phyloP scores from a whole-genome alignment of 2,329 filamentous ascomycete genomes.

The Sporothrix brasiliensis region DNA sequence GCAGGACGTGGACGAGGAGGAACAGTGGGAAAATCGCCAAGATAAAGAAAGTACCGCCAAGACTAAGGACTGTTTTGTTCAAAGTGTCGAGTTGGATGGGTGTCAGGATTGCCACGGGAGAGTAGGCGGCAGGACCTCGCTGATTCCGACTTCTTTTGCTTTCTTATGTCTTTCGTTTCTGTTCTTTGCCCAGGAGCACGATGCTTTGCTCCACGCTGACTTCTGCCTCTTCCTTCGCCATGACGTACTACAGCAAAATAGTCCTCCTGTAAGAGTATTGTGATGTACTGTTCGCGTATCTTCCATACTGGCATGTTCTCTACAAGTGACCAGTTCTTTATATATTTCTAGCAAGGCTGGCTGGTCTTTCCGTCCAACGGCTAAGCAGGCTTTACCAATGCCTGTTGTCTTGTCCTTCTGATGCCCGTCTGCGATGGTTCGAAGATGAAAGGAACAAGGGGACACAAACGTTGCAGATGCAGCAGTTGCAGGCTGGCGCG shows the following conservation, averaged over 20 bases:
- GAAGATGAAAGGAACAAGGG: neutral
- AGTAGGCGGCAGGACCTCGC: conserved; percentile 9
- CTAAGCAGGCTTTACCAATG: neutral
- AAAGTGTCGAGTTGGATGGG: neutral
- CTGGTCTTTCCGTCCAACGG: neutral
- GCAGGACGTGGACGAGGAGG: neutral
- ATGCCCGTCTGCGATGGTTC: neutral
- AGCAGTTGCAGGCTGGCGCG: neutral
- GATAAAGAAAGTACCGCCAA: conserved; percentile 22
- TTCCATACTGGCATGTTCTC: neutral
- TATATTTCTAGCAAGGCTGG: neutral
- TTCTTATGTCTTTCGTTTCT: neutral
- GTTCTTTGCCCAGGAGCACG: no score
- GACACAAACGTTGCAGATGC: neutral
- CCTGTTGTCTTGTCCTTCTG: neutral
- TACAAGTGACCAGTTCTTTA: neutral
- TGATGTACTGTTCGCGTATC: neutral
- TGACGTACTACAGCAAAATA: no score
- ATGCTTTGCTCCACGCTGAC: no score
- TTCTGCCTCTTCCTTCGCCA: no score
- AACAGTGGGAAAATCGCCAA: conserved; percentile 13
- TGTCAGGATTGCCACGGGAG: neutral
- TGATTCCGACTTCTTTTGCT: neutral
- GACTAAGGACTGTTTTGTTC: conserved; percentile 17
- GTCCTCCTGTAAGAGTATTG: no score